These are phyloP conservation scores for Penicillium sp. DNA, from an alignment of 2,329 filamentous ascomycete species.

Conservation along the genomic window DNA sequence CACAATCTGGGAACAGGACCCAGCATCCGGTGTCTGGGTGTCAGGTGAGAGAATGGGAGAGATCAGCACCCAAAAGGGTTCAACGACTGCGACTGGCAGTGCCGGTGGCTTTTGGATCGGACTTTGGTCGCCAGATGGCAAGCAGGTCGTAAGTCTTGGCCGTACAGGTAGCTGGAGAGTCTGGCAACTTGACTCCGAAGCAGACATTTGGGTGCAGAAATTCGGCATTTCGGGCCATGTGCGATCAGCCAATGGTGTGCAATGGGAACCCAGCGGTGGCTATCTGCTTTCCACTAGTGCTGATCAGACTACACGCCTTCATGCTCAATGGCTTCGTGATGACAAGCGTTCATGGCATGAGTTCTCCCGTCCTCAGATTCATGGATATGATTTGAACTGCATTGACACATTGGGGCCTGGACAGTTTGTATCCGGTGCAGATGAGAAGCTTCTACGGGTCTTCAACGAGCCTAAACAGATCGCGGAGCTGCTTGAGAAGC, in stretches of 20 bases:
- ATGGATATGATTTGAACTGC: slow-evolving; percentile 97
- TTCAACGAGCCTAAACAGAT: slow-evolving; percentile 89
- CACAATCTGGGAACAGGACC: slow-evolving; percentile 88
- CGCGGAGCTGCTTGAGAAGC: slow-evolving; percentile 71
- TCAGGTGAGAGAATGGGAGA: slow-evolving; percentile 86
- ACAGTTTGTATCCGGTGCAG: slow-evolving; percentile 90
- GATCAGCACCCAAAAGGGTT: slow-evolving; percentile 92
- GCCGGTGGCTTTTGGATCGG: slow-evolving; percentile 97
- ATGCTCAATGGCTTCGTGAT: slow-evolving; percentile 74
- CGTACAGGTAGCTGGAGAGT: slow-evolving; percentile 91
- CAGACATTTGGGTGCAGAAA: slow-evolving; percentile 76
- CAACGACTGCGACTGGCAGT: slow-evolving; percentile 93
- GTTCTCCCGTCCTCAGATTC: slow-evolving; percentile 92
- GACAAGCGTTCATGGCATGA: slow-evolving; percentile 80
- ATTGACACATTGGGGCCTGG: slow-evolving; percentile 74
- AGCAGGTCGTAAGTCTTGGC: slow-evolving; percentile 78
- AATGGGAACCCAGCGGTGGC: slow-evolving; percentile 81
- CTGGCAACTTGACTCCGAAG: slow-evolving; percentile 70
- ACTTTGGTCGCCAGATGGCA: slow-evolving; percentile 82
- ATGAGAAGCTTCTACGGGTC: slow-evolving; percentile 96
- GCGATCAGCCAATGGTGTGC: slow-evolving; percentile 76
- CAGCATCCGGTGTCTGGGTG: slow-evolving; percentile 86
- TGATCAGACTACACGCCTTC: slow-evolving; percentile 91
- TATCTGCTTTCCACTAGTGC: slow-evolving; percentile 88
- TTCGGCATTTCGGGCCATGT: slow-evolving; percentile 85